phyloP scores from a whole-genome alignment of 257 asterid genomes.

The Solanum clarkiae region DNA sequence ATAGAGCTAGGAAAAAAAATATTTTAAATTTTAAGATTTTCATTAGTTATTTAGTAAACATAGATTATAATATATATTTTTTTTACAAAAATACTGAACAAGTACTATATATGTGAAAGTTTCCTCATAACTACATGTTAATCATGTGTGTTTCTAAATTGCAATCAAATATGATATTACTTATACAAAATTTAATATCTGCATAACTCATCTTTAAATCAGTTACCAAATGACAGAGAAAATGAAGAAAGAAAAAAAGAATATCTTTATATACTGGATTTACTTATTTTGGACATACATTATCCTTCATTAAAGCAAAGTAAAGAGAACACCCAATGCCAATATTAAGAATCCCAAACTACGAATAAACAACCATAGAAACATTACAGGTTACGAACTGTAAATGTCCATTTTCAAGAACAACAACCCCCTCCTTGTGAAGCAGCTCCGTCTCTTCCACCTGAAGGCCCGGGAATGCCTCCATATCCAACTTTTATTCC shows the following conservation, averaged over 20 bases:
- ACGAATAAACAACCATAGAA: not conserved
- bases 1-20: too few species aligned
- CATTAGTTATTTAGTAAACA: too few species aligned
- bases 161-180: not conserved
- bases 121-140: too few species aligned
- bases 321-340: not conserved
- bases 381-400: not conserved
- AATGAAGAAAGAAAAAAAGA: not conserved
- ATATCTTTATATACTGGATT: not conserved
- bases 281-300: not conserved
- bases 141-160: too few species aligned
- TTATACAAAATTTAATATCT: too few species aligned
- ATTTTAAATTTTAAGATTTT: too few species aligned
- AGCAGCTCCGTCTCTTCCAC: constrained; percentile 59
- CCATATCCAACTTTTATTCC: constrained; percentile 92
- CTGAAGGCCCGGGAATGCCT: constrained; percentile 67
- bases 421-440: constrained; percentile 92
- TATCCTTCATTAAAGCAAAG: not conserved
- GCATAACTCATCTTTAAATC: too few species aligned
- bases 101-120: too few species aligned
- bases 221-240: not conserved
- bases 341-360: not conserved
- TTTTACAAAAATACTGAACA: too few species aligned
- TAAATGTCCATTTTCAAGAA: constrained; percentile 29
- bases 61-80: too few species aligned